These are phyloP conservation scores for Lactarius indigo DNA, from an alignment of 768 basidiomycete species.

Conservation along the genomic window DNA sequence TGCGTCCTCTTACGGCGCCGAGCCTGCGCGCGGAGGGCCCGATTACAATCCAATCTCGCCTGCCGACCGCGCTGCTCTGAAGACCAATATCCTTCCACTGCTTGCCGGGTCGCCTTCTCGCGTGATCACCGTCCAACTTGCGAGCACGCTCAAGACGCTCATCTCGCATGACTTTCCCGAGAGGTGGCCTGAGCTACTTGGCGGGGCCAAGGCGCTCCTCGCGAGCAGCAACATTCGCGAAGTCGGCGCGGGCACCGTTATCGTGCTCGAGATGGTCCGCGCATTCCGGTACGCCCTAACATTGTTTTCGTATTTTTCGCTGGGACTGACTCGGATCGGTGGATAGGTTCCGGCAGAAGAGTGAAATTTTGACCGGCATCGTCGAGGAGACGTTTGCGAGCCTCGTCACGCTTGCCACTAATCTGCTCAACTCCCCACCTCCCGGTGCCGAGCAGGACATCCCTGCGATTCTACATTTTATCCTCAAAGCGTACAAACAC, in stretches of 20 bases:
- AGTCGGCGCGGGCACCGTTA: constrained; percentile 79
- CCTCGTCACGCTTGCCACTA: constrained; percentile 67
- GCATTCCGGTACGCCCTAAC: constrained; percentile 67
- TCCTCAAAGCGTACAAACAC: constrained; percentile 83
- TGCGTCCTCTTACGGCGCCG: constrained; percentile 57
- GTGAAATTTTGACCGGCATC: constrained; percentile 55
- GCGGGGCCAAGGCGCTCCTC: constrained; percentile 62
- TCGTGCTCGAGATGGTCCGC: constrained; percentile 70
- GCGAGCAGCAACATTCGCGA: constrained; percentile 61
- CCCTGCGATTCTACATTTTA: constrained; percentile 79
- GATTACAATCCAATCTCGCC: constrained; percentile 60
- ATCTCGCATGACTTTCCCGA: constrained; percentile 77
- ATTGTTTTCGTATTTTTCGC: background rate
- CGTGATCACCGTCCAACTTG: constrained; percentile 71
- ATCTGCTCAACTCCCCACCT: constrained; percentile 63
- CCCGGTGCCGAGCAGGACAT: constrained; percentile 61
- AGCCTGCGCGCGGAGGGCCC: constrained; percentile 43
- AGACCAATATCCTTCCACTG: constrained; percentile 61
- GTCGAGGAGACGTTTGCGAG: constrained; percentile 66
- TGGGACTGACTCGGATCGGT: background rate
- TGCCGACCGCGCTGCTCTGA: constrained; percentile 73
- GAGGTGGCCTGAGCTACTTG: constrained; percentile 66
- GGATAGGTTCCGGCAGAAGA: constrained; percentile 65
- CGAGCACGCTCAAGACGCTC: constrained; percentile 66
- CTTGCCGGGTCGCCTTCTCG: constrained; percentile 66